Percentiles rank a stretch among this genome's conserved stretches.
Conservation (phyloP, 176 grass and related monocot species). For the maize (Zea mays) region Zm-B73-REFERENCE-NAM-5.0 NC_050101.1:177274501-177275000, state of each 20-base stretch:
- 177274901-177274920: background rate
- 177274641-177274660: conserved; percentile 6
- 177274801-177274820: background rate
- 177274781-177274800: background rate
- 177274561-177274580: background rate
- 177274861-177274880: background rate
- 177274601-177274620: conserved; percentile 34
- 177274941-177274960: background rate
- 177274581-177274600: conserved; percentile 10
- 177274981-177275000: too few relatives aligned
- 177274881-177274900: background rate
- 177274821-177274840: background rate
- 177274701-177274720: background rate
- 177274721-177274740: background rate
- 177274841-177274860: conserved; percentile 5
- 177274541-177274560: background rate
- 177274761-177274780: background rate
- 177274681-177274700: too few relatives aligned
- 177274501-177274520: background rate
- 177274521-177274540: too few relatives aligned
- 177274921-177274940: background rate
- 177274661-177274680: conserved; percentile 19
- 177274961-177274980: background rate
- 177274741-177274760: background rate
- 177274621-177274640: conserved; percentile 21